Evolutionary conservation across 768 basidiomycete genomes (phyloP), one percentile per base, ranked within the genome.

Genomic region (Pluteus cervinus): DNA sequence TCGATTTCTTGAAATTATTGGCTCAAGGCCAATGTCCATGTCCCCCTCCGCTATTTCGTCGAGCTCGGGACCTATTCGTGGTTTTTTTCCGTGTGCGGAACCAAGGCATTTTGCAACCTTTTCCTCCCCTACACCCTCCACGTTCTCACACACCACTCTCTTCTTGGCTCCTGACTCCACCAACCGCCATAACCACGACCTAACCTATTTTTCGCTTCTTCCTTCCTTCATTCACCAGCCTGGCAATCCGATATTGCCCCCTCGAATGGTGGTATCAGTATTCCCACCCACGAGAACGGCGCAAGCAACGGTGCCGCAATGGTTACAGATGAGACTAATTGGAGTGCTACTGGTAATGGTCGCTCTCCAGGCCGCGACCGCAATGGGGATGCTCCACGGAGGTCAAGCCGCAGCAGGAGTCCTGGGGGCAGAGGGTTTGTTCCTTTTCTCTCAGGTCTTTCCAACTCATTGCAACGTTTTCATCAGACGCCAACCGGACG

Each of bases 231-330:
- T 52, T 55, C 56, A 56, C 58, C 77, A 86, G 85, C 85, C 54
- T 86, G 84, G 85, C 82, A 85, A 65, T 81, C 83, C 76, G 85
- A 87, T 47, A 84, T 85, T 45, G 84, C 80, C 23, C 79, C 84
- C 39, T 64, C 79, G 7, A 69, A 56, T 51, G 63, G 58, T 41
- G 81, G 74, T 32, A 86, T 85, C 46, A 78, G 80, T 59, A 86
- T 86, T 52, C 84, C 84, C 35, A 70, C 75, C 17, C 63, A 71
- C 31, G 80, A 76, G 24, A 57, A 57, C 29, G 59, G 56, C 20
- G 39, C 66, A 45, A 56, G 51, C 34, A 61, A 62, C 46, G 69
- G 57, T 39, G 57, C 51, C 35, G 65, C 65, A 39, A 67, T 69
- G 62, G 59, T 56, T 36, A 68, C 61, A n/a, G 79, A 79, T 39